These are phyloP conservation scores for Botrytis elliptica DNA, from an alignment of 2,329 filamentous ascomycete species.

Conservation along the genomic window DNA sequence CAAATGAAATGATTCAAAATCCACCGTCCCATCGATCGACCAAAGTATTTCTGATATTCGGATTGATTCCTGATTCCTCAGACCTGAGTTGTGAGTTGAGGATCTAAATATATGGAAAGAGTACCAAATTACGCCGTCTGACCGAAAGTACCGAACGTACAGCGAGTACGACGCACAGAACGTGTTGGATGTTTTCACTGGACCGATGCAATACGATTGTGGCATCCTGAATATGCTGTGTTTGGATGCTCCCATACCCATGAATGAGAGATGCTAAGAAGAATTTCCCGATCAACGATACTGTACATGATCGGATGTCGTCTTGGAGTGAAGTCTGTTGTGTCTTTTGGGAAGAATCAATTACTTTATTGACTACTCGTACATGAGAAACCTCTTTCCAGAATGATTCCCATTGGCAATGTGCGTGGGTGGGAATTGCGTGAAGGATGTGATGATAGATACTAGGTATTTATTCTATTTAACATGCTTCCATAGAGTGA, in stretches of 20 bases:
- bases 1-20: neutral
- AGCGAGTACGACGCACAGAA: neutral
- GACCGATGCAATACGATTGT: conserved; percentile 5
- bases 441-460: neutral
- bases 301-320: neutral
- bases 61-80: neutral
- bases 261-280: conserved; percentile 4
- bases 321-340: neutral
- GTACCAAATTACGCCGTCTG: neutral
- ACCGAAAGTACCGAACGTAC: neutral
- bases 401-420: neutral
- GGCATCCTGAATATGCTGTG: neutral
- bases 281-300: conserved; percentile 14
- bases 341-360: neutral
- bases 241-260: neutral
- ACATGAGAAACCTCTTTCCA: neutral
- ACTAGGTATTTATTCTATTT: neutral
- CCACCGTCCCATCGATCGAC: neutral
- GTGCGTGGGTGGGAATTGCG: neutral
- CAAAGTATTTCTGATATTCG: neutral
- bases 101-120: neutral
- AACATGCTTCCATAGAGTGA: neutral
- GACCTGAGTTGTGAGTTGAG: neutral
- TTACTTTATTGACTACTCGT: neutral
- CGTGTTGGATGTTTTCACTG: neutral